Conservation (phyloP, 2,329 filamentous ascomycete genomes). For the Fusarium incarnatum region DNA sequence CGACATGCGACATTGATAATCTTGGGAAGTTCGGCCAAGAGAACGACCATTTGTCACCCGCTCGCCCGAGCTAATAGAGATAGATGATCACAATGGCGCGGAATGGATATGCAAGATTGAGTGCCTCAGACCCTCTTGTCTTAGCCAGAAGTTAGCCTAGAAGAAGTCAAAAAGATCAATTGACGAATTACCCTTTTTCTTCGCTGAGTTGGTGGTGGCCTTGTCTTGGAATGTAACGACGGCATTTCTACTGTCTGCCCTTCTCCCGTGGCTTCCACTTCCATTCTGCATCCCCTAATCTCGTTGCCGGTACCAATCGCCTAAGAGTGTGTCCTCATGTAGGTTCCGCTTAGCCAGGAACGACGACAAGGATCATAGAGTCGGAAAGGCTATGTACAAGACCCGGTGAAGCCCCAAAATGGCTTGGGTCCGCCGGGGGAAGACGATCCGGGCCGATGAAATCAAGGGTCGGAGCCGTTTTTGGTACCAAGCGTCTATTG, state of each 20-base stretch:
- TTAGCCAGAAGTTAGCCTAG: slow-evolving; percentile 5
- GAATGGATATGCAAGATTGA: slow-evolving; percentile 41
- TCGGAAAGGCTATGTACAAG: slow-evolving; percentile 11
- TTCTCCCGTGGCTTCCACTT: slow-evolving; percentile 31
- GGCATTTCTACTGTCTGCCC: slow-evolving; percentile 10
- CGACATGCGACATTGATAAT: slow-evolving; percentile 8
- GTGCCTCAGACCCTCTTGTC: slow-evolving; percentile 16
- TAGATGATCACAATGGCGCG: slow-evolving; percentile 24
- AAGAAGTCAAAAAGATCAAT: background rate
- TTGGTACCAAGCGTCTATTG: slow-evolving; percentile 40
- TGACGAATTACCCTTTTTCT: background rate
- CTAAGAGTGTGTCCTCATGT: slow-evolving; percentile 3
- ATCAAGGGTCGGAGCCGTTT: slow-evolving; percentile 41
- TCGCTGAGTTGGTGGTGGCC: background rate
- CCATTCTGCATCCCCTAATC: slow-evolving; percentile 25
- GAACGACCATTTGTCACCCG: slow-evolving; percentile 1
- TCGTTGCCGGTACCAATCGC: slow-evolving; percentile 14
- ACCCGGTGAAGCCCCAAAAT: slow-evolving; percentile 30
- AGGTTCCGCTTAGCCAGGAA: slow-evolving; percentile 38
- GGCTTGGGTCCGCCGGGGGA: slow-evolving; percentile 42
- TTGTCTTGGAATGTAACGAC: slow-evolving; percentile 13
- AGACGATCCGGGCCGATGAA: slow-evolving; percentile 47
- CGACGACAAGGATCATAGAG: slow-evolving; percentile 23
- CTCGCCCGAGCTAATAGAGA: slow-evolving; percentile 14
- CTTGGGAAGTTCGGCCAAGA: slow-evolving; percentile 14